Conservation (phyloP, 352 stramenopile genomes). For the Sclerospora graminicola region DNA sequence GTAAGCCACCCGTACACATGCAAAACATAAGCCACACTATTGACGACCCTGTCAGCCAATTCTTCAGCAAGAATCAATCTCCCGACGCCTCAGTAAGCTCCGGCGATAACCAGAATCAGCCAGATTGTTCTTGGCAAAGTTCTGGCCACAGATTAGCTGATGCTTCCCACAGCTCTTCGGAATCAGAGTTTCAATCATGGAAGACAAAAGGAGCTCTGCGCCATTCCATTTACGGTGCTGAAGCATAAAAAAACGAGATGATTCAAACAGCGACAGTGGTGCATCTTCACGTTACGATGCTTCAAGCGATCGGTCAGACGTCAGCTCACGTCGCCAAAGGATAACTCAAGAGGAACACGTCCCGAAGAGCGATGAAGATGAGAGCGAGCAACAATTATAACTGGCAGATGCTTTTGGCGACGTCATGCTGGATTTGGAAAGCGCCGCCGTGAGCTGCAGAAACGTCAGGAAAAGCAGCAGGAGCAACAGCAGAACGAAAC, state of each 20-base stretch:
- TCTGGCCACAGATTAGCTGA: too few species aligned
- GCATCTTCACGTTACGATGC: conserved; percentile 3
- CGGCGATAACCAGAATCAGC: too few species aligned
- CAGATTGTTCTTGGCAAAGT: too few species aligned
- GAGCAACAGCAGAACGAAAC: too few species aligned
- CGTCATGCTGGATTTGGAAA: conserved; percentile 41
- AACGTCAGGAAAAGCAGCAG: conserved; percentile 18
- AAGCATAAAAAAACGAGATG: conserved; percentile 20
- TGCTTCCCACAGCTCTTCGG: too few species aligned
- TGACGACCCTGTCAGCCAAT: conserved; percentile 2
- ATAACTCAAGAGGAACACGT: too few species aligned
- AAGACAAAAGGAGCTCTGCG: not conserved
- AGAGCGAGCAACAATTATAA: conserved; percentile 14
- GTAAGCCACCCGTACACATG: conserved; percentile 21
- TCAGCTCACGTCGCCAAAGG: conserved; percentile 4
- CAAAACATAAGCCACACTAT: not conserved
- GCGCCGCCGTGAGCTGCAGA: conserved; percentile 21
- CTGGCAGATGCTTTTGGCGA: too few species aligned
- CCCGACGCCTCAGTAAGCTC: too few species aligned
- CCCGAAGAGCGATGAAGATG: too few species aligned
- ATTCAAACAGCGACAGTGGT: conserved; percentile 8
- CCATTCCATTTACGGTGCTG: too few species aligned
- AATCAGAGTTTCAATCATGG: conserved; percentile 1
- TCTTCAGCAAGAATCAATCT: too few species aligned
- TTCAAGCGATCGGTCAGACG: too few species aligned